phyloP scores from a whole-genome alignment of 176 grass and related monocot genomes.

The Dendrocalamus sinicus region DNA sequence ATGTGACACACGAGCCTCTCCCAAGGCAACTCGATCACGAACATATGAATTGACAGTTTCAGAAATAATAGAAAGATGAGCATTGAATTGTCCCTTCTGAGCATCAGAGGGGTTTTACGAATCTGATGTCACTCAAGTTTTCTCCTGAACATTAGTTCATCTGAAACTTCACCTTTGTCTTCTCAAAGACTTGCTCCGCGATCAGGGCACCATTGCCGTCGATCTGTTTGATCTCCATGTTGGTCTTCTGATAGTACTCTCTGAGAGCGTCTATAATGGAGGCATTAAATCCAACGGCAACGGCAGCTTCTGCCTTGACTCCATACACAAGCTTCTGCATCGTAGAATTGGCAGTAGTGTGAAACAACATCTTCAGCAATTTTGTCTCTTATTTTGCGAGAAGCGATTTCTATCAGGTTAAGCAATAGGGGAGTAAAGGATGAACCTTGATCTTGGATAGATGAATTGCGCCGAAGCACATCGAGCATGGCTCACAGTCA shows the following conservation, averaged over 20 bases:
- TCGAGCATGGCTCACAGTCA: constrained; percentile 62
- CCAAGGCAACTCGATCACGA: too few relatives aligned
- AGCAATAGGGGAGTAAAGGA: neutral
- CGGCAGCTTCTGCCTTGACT: constrained; percentile 83
- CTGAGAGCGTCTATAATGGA: constrained; percentile 86
- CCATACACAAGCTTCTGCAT: constrained; percentile 79
- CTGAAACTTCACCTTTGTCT: constrained; percentile 78
- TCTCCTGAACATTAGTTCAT: constrained; percentile 54
- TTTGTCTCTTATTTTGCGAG: neutral
- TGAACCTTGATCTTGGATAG: constrained; percentile 79
- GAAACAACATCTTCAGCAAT: neutral
- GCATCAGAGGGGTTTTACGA: constrained; percentile 20
- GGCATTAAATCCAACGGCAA: constrained; percentile 81
- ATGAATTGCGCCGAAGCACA: constrained; percentile 86
- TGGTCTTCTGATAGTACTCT: constrained; percentile 75
- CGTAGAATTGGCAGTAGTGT: neutral
- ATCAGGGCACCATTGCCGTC: constrained; percentile 75
- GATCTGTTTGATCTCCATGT: constrained; percentile 73
- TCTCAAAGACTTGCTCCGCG: constrained; percentile 83
- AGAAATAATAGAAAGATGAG: constrained; percentile 15
- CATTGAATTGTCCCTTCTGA: constrained; percentile 12
- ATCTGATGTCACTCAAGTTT: neutral
- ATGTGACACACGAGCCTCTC: too few relatives aligned
- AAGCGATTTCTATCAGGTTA: neutral
- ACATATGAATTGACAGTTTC: neutral